A percentile compares a stretch with the other conserved stretches of the same genome.
phyloP scores from a whole-genome alignment of 2,329 filamentous ascomycete genomes.

The Calonectria pseudoturangicola region DNA sequence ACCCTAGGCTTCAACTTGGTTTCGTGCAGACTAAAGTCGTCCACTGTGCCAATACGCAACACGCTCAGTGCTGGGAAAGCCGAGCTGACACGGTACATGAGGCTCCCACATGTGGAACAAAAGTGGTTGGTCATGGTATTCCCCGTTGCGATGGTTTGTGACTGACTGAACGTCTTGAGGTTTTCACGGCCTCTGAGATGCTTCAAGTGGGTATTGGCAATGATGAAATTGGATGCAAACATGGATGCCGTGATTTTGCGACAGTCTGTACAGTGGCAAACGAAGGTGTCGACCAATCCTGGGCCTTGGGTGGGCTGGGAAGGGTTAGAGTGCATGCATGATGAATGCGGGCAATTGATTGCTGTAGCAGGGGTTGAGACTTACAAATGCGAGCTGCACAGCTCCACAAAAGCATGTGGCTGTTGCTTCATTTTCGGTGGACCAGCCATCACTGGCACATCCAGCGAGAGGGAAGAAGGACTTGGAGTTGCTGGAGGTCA shows the following conservation, averaged over 20 bases:
- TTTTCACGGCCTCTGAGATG: conserved; percentile 70
- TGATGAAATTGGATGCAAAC: conserved; percentile 76
- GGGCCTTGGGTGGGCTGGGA: conserved; percentile 66
- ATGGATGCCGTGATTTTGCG: conserved; percentile 76
- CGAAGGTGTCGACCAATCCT: conserved; percentile 69
- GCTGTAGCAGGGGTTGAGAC: conserved; percentile 44
- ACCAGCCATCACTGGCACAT: conserved; percentile 65
- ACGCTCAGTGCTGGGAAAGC: conserved; percentile 68
- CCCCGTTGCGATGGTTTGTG: conserved; percentile 66
- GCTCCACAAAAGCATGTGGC: conserved; percentile 76
- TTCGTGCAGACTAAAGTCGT: conserved; percentile 76
- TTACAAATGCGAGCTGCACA: conserved; percentile 72
- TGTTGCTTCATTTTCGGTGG: conserved; percentile 68
- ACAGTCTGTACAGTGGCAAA: conserved; percentile 73
- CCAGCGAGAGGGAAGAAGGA: conserved; percentile 61
- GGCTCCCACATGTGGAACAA: conserved; percentile 73
- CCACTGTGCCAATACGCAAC: conserved; percentile 75
- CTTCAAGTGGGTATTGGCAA: conserved; percentile 59
- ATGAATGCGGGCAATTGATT: neutral
- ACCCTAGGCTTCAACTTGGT: conserved; percentile 70
- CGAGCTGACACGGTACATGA: conserved; percentile 66
- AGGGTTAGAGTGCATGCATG: neutral
- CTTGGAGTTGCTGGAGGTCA: conserved; percentile 21
- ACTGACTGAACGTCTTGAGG: conserved; percentile 67
- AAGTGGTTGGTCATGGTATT: conserved; percentile 77